Evolutionary conservation across 2,329 filamentous ascomycete species (phyloP).

Genomic region (Aspergillus piperis): DNA sequence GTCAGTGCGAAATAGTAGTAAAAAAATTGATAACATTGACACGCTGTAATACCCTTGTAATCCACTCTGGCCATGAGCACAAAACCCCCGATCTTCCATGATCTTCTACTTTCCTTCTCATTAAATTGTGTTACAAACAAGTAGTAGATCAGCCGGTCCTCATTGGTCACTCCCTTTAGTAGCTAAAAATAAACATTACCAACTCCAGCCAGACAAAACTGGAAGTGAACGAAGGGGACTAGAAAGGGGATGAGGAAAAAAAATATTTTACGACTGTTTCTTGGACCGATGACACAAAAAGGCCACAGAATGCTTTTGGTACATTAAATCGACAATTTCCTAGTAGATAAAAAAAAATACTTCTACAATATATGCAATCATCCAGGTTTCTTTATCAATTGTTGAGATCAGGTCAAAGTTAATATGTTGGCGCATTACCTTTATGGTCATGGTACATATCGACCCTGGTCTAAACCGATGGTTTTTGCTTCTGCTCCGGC

Average conservation of each 20-base stretch:
- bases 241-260: slow-evolving; percentile 4
- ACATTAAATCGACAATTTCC: neutral
- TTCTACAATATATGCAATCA: neutral
- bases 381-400: neutral
- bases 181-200: slow-evolving; percentile 26
- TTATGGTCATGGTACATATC: slow-evolving; percentile 1
- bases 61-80: slow-evolving; percentile 9
- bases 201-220: slow-evolving; percentile 1
- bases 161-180: slow-evolving; percentile 16
- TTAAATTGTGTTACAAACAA: slow-evolving; percentile 25
- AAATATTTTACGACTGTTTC: slow-evolving; percentile 2
- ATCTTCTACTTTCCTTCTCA: slow-evolving; percentile 22
- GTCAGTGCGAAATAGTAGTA: neutral
- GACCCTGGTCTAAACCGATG: neutral
- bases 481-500: neutral
- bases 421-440: neutral
- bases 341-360: no score
- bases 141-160: slow-evolving; percentile 24
- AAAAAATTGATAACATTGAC: neutral
- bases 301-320: neutral
- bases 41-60: slow-evolving; percentile 5
- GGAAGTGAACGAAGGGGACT: neutral
- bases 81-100: slow-evolving; percentile 16
- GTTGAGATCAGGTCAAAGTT: neutral
- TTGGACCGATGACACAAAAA: neutral